Evolutionary conservation across 2,329 filamentous ascomycete species (phyloP), one percentile per base, ranked within the genome.

Genomic region (Torrubiella hemipterigena): DNA sequence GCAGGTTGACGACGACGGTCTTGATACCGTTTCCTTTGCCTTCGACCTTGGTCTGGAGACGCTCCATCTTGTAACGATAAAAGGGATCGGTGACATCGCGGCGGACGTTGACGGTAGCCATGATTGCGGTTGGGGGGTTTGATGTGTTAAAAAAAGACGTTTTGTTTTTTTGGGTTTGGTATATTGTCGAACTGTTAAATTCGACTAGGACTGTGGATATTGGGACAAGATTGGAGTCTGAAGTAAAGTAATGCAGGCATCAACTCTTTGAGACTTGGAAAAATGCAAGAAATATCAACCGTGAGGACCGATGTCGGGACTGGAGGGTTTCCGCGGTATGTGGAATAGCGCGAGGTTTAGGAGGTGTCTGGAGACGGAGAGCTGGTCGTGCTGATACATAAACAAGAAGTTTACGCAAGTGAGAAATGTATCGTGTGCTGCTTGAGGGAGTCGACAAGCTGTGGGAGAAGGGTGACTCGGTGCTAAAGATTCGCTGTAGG

Each of bases 1-100:
- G 84, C 55, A 98, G 66, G 63, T 98, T 98, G 73, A 93, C 85
- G 48, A 98, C 80, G 52, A 98, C 91, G 49, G 47, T 98, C 72
- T 98, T 98, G 77, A 98, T 98, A 55, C 91, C 91, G 67, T 98
- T 98, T 47, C 91, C 91, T 66, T 98, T 98, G 65, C 91, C 91
- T 67, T 98, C 91, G 50, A 98, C 93, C 73, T 98, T 98, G 60
- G 91, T 94, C 71, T 93, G 85, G 56, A 98, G 69, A 50, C 78
- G 81, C 69, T 96, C 91, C 91, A 98, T 98, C 77, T 98, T 98
- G 79, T 98, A 98, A 61, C 91, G 91, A 69, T 98, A 98, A 77
- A 95, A 98, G 65, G 81, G 81, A 67, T 98, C 91, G 70, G 80
- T 81, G 68, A 94, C 81, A 81, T 96, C 89, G 64, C 84, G 85